Base-by-base conservation (phyloP, 306 rosid species). In the Pyrus pyrifolia region DNA sequence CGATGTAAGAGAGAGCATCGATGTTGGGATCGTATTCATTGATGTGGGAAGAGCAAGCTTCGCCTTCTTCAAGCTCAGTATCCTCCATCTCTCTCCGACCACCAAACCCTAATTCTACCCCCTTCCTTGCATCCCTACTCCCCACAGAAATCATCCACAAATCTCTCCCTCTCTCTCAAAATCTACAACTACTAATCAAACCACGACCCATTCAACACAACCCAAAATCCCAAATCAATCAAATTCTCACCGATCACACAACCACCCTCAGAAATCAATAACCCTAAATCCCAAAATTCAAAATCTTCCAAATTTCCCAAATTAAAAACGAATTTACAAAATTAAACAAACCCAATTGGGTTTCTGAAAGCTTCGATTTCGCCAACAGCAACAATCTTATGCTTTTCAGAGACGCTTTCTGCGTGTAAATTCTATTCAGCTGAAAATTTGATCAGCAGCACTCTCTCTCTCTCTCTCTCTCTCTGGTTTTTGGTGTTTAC, bases 51-150 rank as follows among this genome's bases (percentile, higher is more conserved):
- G 91, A 92, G 81, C 86, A 90, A 2, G 99, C 97, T 77, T 95
- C 99, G 75, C 99, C 99, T 81, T 92, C 97, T 89, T 95, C 99
- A 80, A 89, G 99, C 89, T 95, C 99, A 59, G 89, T 81, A 83
- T 91, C 97, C 74, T 89, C 97, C 97, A 92, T 95, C 64, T 81
- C 95, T 81, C 72, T 60, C 83, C 83, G 73, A 83, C 83, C 86
- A 71, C 79, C 85, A 80, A 88, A 81, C 86, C 86, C 88, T 84
- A 91, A 67, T 84, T 87, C 96, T 86, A 85, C 58, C 60, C 78
- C 93, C 88, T 88, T 83, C 86, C 92, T 88, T 76, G 81, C 99
- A 95, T 95, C 97, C 80, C 97, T 84, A 79, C 72, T 76, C 55
- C 85, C 89, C 65, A 90, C 90, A 75, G 88, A 92, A 83, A 92